These are phyloP conservation scores for Chlamydomonas incerta DNA, from an alignment of 139 green algal species.

Conservation along the genomic window DNA sequence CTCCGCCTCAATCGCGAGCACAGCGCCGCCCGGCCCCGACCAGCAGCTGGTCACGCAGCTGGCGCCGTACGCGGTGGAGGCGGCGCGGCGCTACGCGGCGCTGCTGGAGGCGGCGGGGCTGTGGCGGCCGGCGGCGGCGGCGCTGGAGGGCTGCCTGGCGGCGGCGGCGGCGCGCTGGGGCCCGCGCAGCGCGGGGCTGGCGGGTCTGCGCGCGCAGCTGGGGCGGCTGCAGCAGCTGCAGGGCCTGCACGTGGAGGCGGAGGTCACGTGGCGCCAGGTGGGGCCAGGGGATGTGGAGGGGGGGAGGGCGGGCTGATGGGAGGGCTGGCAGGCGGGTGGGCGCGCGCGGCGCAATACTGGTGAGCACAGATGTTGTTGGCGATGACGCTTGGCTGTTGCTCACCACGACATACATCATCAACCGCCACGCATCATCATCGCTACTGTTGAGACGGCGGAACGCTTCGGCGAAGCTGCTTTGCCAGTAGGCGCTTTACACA, in stretches of 20 bases:
- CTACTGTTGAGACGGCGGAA: too few relatives aligned
- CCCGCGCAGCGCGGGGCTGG: neutral
- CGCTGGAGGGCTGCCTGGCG: neutral
- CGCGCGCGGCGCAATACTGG: too few relatives aligned
- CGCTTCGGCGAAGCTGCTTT: too few relatives aligned
- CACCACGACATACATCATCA: too few relatives aligned
- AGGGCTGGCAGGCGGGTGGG: too few relatives aligned
- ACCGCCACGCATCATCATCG: too few relatives aligned
- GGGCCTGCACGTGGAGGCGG: neutral
- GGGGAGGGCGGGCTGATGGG: too few relatives aligned
- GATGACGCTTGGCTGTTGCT: too few relatives aligned
- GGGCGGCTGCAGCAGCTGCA: constrained; percentile 22
- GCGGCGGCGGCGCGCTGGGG: neutral
- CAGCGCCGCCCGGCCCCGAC: too few relatives aligned
- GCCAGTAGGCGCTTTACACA: too few relatives aligned
- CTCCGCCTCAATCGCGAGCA: too few relatives aligned
- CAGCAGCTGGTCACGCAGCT: neutral
- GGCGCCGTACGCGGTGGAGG: constrained; percentile 13
- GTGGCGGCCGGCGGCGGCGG: neutral
- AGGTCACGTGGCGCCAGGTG: neutral
- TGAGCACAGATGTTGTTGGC: too few relatives aligned
- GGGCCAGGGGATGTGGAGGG: neutral
- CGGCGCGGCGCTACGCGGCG: constrained; percentile 16
- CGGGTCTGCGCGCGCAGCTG: neutral
- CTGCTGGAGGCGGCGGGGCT: constrained; percentile 17